Evolutionary conservation across 2,329 filamentous ascomycete genomes (phyloP).

Genomic region (Sclerotinia glacialis): DNA sequence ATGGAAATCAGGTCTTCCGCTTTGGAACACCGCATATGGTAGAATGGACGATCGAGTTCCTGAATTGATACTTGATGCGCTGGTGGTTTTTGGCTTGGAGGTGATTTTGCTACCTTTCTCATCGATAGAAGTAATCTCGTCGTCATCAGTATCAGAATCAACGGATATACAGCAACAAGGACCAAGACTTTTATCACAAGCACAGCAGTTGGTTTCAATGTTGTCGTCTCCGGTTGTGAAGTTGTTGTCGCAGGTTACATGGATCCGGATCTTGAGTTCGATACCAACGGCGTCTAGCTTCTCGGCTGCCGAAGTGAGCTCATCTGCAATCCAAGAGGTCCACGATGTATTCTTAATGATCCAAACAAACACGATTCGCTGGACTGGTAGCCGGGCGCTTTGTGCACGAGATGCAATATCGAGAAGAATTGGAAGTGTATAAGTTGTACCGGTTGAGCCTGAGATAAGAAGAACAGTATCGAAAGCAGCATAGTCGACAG

Average conservation of each 20-base stretch:
- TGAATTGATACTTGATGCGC: constrained; percentile 24
- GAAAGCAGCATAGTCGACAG: constrained; percentile 53
- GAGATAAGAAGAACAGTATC: constrained; percentile 60
- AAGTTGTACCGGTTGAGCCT: constrained; percentile 60
- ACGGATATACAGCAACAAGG: constrained; percentile 28
- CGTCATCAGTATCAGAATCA: constrained; percentile 5
- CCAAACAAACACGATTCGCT: constrained; percentile 53
- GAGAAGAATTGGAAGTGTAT: constrained; percentile 55
- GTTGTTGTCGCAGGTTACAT: constrained; percentile 46
- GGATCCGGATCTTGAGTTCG: constrained; percentile 51
- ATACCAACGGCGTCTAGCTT: constrained; percentile 48
- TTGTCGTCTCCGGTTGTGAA: constrained; percentile 25
- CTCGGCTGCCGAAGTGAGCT: constrained; percentile 34
- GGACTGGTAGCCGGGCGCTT: constrained; percentile 42
- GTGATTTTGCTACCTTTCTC: constrained; percentile 19
- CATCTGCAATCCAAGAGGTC: constrained; percentile 45
- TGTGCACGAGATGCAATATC: constrained; percentile 29
- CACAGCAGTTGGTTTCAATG: constrained; percentile 22
- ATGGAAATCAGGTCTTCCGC: constrained; percentile 50
- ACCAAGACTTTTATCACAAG: constrained; percentile 28
- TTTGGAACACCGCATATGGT: constrained; percentile 14
- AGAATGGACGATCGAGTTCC: constrained; percentile 37
- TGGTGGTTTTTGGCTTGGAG: constrained; percentile 14
- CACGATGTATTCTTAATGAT: constrained; percentile 56
- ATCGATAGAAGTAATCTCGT: not conserved